Evolutionary conservation across 2,329 filamentous ascomycete genomes (phyloP).

Genomic region (Sporothrix euskadiensis): DNA sequence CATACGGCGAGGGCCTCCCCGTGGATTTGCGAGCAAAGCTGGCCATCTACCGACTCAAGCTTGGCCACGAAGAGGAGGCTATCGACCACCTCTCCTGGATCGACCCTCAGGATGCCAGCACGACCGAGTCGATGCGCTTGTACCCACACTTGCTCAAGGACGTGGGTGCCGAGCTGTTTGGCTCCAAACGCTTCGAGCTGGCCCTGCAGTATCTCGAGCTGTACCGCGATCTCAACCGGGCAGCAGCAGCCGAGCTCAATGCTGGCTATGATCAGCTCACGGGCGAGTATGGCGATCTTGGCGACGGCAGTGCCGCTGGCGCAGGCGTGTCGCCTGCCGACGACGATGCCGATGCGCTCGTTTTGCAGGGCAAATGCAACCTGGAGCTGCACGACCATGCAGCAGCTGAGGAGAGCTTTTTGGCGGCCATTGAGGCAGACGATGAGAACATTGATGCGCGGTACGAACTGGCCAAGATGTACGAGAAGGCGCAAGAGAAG

Average conservation of each 20-base stretch:
- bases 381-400: conserved; percentile 61
- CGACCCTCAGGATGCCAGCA: conserved; percentile 59
- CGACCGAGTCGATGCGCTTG: conserved; percentile 56
- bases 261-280: background rate
- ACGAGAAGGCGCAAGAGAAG: conserved; percentile 70
- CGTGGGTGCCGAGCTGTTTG: conserved; percentile 52
- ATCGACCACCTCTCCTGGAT: conserved; percentile 69
- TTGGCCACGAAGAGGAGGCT: conserved; percentile 70
- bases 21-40: conserved; percentile 81
- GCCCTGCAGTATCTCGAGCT: conserved; percentile 60
- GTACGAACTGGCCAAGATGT: conserved; percentile 78
- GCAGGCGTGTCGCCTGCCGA: conserved; percentile 38
- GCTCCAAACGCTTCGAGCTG: conserved; percentile 39
- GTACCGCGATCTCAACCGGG: conserved; percentile 51
- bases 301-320: background rate
- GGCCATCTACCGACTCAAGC: conserved; percentile 75
- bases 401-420: conserved; percentile 75
- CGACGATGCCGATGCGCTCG: conserved; percentile 51
- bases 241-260: conserved; percentile 31
- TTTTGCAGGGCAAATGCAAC: conserved; percentile 68
- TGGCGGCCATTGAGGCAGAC: conserved; percentile 71
- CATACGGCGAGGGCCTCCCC: conserved; percentile 74
- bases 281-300: background rate
- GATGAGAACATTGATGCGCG: conserved; percentile 72
- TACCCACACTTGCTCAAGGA: conserved; percentile 81